phyloP scores from a whole-genome alignment of 2,329 filamentous ascomycete species.

The Hypoxylon sp. region DNA sequence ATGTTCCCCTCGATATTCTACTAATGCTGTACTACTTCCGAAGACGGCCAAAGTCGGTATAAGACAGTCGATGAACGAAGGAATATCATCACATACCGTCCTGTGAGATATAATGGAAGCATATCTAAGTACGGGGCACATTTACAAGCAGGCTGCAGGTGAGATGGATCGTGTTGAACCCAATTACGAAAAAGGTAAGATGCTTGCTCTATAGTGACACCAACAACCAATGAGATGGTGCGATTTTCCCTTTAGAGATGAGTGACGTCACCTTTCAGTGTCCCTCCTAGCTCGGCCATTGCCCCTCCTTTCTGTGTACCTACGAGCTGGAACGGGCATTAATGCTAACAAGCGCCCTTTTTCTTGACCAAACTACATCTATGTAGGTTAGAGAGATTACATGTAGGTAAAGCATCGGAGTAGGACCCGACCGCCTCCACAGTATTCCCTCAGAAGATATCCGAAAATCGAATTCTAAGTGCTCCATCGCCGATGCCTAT shows the following conservation, averaged over 20 bases:
- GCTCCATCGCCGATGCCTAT: conserved; percentile 42
- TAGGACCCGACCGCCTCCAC: conserved; percentile 28
- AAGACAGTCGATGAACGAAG: conserved; percentile 16
- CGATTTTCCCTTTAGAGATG: conserved; percentile 21
- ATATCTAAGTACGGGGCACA: background rate
- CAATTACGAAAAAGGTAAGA: conserved; percentile 29
- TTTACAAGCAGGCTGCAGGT: conserved; percentile 5
- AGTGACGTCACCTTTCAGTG: conserved; percentile 37
- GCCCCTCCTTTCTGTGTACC: conserved; percentile 24
- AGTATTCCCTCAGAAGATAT: conserved; percentile 29
- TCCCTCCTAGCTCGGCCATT: conserved; percentile 25
- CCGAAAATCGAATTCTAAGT: conserved; percentile 45
- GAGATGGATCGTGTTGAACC: conserved; percentile 15
- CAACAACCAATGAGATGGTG: conserved; percentile 28
- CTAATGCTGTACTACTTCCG: conserved; percentile 15
- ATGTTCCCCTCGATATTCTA: conserved; percentile 11
- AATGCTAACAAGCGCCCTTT: conserved; percentile 29
- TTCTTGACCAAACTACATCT: conserved; percentile 6
- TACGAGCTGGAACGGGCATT: background rate
- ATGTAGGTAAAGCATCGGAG: no score
- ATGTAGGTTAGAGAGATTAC: no score
- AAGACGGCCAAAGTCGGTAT: conserved; percentile 17
- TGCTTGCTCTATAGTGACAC: conserved; percentile 17
- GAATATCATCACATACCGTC: conserved; percentile 23
- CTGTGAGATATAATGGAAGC: conserved; percentile 2